Conservation (phyloP, 2,329 filamentous ascomycete species). For the Alternaria triticina region DNA sequence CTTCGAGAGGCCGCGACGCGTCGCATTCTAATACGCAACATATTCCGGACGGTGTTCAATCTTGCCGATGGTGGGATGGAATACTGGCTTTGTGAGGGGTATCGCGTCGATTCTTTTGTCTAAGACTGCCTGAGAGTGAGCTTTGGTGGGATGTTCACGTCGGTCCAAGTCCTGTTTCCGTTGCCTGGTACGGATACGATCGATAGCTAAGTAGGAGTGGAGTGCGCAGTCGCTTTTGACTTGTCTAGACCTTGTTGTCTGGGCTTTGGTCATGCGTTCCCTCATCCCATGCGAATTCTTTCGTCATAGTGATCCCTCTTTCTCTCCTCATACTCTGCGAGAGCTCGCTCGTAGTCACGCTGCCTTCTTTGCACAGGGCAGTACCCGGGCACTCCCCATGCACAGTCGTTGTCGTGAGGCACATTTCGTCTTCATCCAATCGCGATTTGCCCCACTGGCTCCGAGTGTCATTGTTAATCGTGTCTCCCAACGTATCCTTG, state of each 20-base stretch:
- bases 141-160: background rate
- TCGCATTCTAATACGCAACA: background rate
- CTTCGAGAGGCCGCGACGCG: background rate
- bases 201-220: too few relatives aligned
- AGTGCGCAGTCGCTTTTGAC: background rate
- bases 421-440: constrained; percentile 31
- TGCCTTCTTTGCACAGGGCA: background rate
- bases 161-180: background rate
- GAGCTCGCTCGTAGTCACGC: background rate
- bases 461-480: constrained; percentile 3
- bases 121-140: too few relatives aligned
- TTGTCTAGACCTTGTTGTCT: background rate
- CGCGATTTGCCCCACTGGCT: constrained; percentile 19
- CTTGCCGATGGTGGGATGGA: background rate
- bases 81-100: too few relatives aligned
- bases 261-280: background rate
- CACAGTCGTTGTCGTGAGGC: constrained; percentile 23
- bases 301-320: constrained; percentile 23
- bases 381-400: constrained; percentile 4
- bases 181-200: background rate
- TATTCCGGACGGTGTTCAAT: background rate
- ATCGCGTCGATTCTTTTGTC: too few relatives aligned
- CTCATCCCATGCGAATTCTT: constrained; percentile 31
- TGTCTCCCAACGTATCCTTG: constrained; percentile 20
- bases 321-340: background rate